Evolutionary conservation across 192 early-diverging fungal species (phyloP).

Genomic region (Spinellus fusiger): DNA sequence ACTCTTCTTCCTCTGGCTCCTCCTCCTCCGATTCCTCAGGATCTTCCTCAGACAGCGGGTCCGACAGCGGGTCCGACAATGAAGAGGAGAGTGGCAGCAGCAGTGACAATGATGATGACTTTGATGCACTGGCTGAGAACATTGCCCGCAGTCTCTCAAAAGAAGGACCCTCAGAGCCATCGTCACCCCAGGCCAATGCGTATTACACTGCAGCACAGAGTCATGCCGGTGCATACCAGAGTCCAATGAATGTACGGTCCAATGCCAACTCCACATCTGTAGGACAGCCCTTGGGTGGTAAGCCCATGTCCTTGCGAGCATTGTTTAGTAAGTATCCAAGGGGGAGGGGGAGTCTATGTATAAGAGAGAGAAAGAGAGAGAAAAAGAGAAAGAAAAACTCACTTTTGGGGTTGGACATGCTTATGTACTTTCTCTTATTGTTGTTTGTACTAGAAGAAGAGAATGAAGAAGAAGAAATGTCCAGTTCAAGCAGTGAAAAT

Average conservation of each 20-base stretch:
- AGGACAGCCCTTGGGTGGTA: neutral
- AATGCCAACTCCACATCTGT: neutral
- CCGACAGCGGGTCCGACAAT: neutral
- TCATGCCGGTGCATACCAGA: neutral
- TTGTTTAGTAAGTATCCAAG: conserved; percentile 6
- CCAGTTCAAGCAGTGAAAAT: conserved; percentile 10
- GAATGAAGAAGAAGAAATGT: conserved; percentile 13
- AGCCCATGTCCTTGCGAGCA: conserved; percentile 18
- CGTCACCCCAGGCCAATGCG: conserved; percentile 3
- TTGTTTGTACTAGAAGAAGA: conserved; percentile 1
- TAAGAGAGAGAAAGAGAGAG: too few species aligned
- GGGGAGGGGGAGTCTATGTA: too few species aligned
- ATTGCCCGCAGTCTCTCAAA: conserved; percentile 11
- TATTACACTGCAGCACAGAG: neutral
- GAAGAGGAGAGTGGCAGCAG: neutral
- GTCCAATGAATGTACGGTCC: neutral
- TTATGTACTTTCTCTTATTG: neutral
- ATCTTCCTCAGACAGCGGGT: conserved; percentile 5
- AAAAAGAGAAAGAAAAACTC: neutral
- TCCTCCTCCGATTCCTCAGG: neutral
- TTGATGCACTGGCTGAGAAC: conserved; percentile 12
- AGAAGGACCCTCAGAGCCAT: conserved; percentile 6
- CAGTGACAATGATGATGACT: conserved; percentile 17
- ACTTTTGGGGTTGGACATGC: neutral
- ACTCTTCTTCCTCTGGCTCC: neutral